These are phyloP conservation scores for Eruca vesicaria DNA, from an alignment of 441 rosid species.

Conservation along the genomic window DNA sequence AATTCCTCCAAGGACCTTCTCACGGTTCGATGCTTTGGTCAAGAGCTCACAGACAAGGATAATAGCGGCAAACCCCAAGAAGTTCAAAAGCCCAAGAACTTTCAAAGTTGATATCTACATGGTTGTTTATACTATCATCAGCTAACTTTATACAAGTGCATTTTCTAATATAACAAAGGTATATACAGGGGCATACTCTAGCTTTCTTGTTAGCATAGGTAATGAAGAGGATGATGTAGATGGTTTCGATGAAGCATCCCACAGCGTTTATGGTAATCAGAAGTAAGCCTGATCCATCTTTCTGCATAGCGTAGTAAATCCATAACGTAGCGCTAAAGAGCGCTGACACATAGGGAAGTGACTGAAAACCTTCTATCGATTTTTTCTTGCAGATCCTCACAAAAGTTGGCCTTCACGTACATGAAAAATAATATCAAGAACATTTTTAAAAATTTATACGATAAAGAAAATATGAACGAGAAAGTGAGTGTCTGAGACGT, in stretches of 20 bases:
- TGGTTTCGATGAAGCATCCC: constrained; percentile 53
- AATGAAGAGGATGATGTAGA: constrained; percentile 49
- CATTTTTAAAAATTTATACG: not conserved
- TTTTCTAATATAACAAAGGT: not conserved
- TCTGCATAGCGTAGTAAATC: constrained; percentile 55
- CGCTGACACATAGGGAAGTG: constrained; percentile 49
- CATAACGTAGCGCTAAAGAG: constrained; percentile 63
- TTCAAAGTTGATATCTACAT: constrained; percentile 45
- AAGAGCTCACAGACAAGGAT: constrained; percentile 42
- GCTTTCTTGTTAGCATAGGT: constrained; percentile 50
- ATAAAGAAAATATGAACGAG: not conserved
- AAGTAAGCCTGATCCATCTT: constrained; percentile 47
- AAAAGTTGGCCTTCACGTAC: constrained; percentile 50
- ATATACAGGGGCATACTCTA: constrained; percentile 35
- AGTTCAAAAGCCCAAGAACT: constrained; percentile 42
- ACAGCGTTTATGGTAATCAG: constrained; percentile 57
- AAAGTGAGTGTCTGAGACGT: not conserved
- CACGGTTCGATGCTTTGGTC: constrained; percentile 40
- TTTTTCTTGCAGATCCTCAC: constrained; percentile 51
- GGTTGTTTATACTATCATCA: not conserved
- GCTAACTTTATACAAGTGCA: not conserved
- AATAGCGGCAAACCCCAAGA: constrained; percentile 41
- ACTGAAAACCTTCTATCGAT: constrained; percentile 60
- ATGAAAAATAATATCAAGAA: too few relatives aligned
- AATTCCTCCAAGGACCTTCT: constrained; percentile 47